Conservation (phyloP, 495 filamentous ascomycete genomes). For the Sordaria brevicollis region DNA sequence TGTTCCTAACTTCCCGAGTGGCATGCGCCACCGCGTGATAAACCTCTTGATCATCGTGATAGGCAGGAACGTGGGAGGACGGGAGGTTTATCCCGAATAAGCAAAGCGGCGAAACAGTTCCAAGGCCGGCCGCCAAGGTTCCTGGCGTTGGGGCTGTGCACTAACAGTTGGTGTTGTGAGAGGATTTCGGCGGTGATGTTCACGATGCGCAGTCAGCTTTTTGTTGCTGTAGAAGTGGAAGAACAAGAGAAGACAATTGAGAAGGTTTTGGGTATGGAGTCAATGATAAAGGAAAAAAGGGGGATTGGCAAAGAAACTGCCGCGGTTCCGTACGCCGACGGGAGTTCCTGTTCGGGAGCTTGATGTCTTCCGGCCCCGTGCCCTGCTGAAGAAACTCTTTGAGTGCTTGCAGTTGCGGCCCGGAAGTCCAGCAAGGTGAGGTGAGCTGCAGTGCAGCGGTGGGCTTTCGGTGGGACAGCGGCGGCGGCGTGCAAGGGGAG, state of each 20-base stretch:
- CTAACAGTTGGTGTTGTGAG: not conserved
- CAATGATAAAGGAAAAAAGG: not conserved
- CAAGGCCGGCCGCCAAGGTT: not conserved
- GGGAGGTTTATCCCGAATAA: not conserved
- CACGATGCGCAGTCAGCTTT: not conserved
- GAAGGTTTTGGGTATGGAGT: not conserved
- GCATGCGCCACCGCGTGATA: not conserved
- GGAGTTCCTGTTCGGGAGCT: not conserved
- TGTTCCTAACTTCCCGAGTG: not conserved
- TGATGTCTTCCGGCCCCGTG: not conserved
- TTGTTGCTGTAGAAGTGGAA: not conserved
- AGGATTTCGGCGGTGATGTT: not conserved
- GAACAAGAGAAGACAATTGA: not conserved
- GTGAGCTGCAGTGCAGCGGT: not conserved
- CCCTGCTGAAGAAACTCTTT: not conserved
- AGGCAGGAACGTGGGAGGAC: not conserved
- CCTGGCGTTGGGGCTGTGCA: not conserved
- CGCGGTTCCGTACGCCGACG: not conserved
- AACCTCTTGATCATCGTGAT: not conserved
- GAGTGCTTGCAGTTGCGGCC: not conserved
- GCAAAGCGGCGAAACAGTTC: not conserved
- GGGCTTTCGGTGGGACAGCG: not conserved
- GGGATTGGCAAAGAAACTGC: not conserved
- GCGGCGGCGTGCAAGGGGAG: too few species aligned
- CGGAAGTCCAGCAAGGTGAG: not conserved